These are phyloP conservation scores for Dioscorea cayenensis DNA, from an alignment of 116 monocot genomes.

Conservation along the genomic window DNA sequence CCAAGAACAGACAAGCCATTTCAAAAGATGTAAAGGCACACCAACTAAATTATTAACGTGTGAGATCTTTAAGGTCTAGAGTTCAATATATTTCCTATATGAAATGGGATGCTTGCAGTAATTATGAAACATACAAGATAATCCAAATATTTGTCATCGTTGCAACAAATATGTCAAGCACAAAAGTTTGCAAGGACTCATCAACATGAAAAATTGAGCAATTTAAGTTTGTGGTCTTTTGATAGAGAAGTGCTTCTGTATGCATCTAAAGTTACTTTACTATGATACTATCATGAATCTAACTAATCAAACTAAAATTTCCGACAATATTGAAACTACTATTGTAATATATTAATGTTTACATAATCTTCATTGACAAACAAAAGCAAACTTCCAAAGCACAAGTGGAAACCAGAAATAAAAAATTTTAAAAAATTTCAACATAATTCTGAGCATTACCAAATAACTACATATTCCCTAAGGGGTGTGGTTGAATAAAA, in stretches of 20 bases:
- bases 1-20: background rate
- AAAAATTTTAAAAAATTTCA: too few relatives aligned
- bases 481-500: too few relatives aligned
- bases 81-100: too few relatives aligned
- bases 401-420: too few relatives aligned
- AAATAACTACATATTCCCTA: too few relatives aligned
- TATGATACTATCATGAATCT: background rate
- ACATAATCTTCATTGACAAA: background rate
- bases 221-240: background rate
- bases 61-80: background rate
- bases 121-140: background rate
- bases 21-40: background rate
- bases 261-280: background rate
- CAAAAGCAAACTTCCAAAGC: too few relatives aligned
- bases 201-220: too few relatives aligned
- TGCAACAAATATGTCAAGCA: too few relatives aligned
- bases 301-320: background rate
- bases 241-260: background rate
- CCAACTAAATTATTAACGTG: background rate
- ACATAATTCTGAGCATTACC: too few relatives aligned
- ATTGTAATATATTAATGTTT: background rate
- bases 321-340: background rate
- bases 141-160: background rate
- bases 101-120: background rate
- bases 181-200: too few relatives aligned